Conservation (phyloP, 2,329 filamentous ascomycete species). For the Fusarium pininemorale region DNA sequence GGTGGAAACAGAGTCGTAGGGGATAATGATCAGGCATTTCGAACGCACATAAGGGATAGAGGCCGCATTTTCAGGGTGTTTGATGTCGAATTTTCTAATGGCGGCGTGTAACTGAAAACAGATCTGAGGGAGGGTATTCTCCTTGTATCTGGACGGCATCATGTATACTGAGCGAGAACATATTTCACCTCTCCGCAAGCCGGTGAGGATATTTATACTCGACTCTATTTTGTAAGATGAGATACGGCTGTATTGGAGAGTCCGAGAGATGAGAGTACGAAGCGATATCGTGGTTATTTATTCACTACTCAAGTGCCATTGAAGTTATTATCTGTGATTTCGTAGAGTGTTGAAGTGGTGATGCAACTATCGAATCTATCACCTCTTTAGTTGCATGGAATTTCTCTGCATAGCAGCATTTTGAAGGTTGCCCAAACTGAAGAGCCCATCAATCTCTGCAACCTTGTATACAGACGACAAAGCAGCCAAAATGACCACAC, state of each 20-base stretch:
- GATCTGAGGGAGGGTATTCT: constrained; percentile 35
- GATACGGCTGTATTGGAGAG: constrained; percentile 39
- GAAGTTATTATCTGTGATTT: neutral
- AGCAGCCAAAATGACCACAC: constrained; percentile 46
- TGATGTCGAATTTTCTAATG: constrained; percentile 42
- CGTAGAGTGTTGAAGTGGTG: neutral
- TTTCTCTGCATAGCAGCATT: constrained; percentile 12
- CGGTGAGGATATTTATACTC: constrained; percentile 16
- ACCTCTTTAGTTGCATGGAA: constrained; percentile 35
- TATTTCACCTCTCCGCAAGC: constrained; percentile 30
- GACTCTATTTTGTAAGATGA: constrained; percentile 41
- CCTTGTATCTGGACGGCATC: constrained; percentile 37
- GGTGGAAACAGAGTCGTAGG: constrained; percentile 46
- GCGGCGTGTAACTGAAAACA: constrained; percentile 34
- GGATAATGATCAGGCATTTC: constrained; percentile 39
- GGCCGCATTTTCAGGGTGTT: constrained; percentile 44
- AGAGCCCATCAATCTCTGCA: constrained; percentile 38
- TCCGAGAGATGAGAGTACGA: constrained; percentile 31
- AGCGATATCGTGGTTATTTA: constrained; percentile 35
- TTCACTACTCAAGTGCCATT: neutral
- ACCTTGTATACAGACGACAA: neutral
- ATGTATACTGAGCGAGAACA: constrained; percentile 38
- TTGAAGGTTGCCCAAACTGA: constrained; percentile 1
- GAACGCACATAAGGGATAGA: constrained; percentile 43
- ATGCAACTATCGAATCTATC: constrained; percentile 21